Evolutionary conservation across 495 filamentous ascomycete genomes (phyloP).

Genomic region (Aspergillus bridgeri): DNA sequence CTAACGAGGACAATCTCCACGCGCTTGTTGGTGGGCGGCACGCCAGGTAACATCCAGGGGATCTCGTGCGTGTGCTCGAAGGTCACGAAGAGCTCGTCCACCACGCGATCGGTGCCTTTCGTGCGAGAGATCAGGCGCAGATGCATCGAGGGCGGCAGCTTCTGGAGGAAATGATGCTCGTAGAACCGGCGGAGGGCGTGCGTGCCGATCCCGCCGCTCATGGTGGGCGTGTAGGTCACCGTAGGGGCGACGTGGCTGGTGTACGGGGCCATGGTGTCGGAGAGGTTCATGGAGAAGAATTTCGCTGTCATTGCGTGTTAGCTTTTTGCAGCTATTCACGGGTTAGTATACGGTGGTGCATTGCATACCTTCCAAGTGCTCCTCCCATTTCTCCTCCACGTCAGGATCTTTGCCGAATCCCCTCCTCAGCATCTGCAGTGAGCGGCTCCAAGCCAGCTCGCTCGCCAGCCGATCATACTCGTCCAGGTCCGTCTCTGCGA

Average conservation of each 20-base stretch:
- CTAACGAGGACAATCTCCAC: slow-evolving; percentile 71
- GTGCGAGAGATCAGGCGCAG: slow-evolving; percentile 73
- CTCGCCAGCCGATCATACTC: slow-evolving; percentile 52
- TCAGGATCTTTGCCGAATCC: slow-evolving; percentile 59
- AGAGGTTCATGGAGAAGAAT: slow-evolving; percentile 43
- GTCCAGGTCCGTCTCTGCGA: slow-evolving; percentile 53
- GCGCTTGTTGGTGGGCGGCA: slow-evolving; percentile 64
- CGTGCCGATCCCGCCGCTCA: slow-evolving; percentile 73
- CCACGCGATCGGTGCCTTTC: slow-evolving; percentile 55
- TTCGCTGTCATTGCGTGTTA: slow-evolving; percentile 27
- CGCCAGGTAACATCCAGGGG: slow-evolving; percentile 77
- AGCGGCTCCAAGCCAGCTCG: slow-evolving; percentile 54
- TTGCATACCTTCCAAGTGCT: slow-evolving; percentile 54
- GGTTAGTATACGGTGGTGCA: no score
- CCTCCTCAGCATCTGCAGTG: slow-evolving; percentile 46
- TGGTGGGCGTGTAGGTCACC: slow-evolving; percentile 53
- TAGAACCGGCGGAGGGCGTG: slow-evolving; percentile 70
- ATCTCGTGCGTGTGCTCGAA: slow-evolving; percentile 72
- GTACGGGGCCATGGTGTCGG: slow-evolving; percentile 53
- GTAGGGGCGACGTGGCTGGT: slow-evolving; percentile 46
- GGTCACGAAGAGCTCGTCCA: slow-evolving; percentile 54
- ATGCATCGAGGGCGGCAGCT: slow-evolving; percentile 62
- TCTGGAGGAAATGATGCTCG: slow-evolving; percentile 66
- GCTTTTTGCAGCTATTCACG: neutral
- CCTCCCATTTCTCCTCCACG: slow-evolving; percentile 57